phyloP scores from a whole-genome alignment of 352 stramenopile species.

The Globisporangium echinulatum region DNA sequence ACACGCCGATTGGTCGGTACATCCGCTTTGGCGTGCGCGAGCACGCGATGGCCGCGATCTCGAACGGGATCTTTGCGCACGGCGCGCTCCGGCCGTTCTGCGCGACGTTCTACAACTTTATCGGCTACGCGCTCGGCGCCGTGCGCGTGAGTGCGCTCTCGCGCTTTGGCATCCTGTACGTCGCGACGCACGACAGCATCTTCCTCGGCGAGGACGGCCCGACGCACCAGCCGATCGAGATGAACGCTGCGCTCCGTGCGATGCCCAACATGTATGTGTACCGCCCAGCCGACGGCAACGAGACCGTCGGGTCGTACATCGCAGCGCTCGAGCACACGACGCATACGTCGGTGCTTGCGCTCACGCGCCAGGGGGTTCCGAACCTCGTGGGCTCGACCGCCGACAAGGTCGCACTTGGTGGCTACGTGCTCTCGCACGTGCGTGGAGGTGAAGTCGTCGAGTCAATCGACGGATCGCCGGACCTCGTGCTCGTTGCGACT shows the following conservation, averaged over 20 bases:
- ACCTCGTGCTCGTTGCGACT: constrained; percentile 91
- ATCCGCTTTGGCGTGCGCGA: constrained; percentile 98
- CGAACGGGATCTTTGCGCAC: constrained; percentile 98
- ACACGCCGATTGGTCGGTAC: constrained; percentile 93
- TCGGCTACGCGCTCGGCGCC: constrained; percentile 94
- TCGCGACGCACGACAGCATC: constrained; percentile 99
- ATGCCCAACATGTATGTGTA: constrained; percentile 99
- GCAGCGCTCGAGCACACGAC: constrained; percentile 71
- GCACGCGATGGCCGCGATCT: constrained; percentile 98
- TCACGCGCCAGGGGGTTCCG: constrained; percentile 88
- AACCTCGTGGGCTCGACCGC: constrained; percentile 86
- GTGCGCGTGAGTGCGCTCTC: constrained; percentile 94
- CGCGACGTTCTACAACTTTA: constrained; percentile 99
- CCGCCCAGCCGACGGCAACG: constrained; percentile 96
- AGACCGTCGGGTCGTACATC: constrained; percentile 96
- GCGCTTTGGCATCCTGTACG: constrained; percentile 95
- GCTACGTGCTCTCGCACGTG: constrained; percentile 74
- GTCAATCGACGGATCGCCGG: constrained; percentile 56
- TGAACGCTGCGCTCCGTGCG: constrained; percentile 91
- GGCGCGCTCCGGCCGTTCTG: constrained; percentile 96
- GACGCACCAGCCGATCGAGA: constrained; percentile 99
- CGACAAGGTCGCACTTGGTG: constrained; percentile 90
- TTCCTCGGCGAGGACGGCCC: constrained; percentile 98
- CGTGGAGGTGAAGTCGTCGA: constrained; percentile 79
- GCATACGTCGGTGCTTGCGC: constrained; percentile 92